phyloP scores from a whole-genome alignment of 257 asterid genomes.

The Ajuga chamaepitys region DNA sequence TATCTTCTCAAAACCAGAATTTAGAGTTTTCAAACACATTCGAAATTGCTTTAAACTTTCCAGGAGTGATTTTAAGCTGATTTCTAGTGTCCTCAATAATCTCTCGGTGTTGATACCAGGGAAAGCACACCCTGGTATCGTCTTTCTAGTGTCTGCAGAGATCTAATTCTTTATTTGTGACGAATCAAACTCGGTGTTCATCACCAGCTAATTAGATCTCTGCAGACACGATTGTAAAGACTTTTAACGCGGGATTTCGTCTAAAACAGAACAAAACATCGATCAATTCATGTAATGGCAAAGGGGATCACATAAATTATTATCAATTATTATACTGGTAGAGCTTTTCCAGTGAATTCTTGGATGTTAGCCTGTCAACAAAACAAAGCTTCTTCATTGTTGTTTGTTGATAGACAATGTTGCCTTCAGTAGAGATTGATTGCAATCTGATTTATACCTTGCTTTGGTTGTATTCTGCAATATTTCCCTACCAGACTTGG shows the following conservation, averaged over 20 bases:
- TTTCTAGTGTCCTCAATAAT: too few species aligned
- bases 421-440: slow-evolving; percentile 18
- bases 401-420: slow-evolving; percentile 9
- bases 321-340: background rate
- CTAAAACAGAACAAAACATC: background rate
- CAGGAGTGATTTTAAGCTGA: too few species aligned
- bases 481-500: slow-evolving; percentile 31
- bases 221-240: background rate
- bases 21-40: too few species aligned
- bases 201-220: background rate
- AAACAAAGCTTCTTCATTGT: slow-evolving; percentile 7
- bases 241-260: background rate
- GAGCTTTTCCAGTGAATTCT: slow-evolving; percentile 3
- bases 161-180: too few species aligned
- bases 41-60: too few species aligned
- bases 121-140: too few species aligned
- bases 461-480: slow-evolving; percentile 15
- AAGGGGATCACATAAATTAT: background rate
- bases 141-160: too few species aligned
- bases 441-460: slow-evolving; percentile 12
- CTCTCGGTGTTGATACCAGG: too few species aligned
- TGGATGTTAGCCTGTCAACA: slow-evolving; percentile 16
- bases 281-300: background rate
- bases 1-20: too few species aligned
- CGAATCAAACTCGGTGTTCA: background rate